Evolutionary conservation across 2,329 filamentous ascomycete genomes (phyloP).

Genomic region (Alternaria sp.): DNA sequence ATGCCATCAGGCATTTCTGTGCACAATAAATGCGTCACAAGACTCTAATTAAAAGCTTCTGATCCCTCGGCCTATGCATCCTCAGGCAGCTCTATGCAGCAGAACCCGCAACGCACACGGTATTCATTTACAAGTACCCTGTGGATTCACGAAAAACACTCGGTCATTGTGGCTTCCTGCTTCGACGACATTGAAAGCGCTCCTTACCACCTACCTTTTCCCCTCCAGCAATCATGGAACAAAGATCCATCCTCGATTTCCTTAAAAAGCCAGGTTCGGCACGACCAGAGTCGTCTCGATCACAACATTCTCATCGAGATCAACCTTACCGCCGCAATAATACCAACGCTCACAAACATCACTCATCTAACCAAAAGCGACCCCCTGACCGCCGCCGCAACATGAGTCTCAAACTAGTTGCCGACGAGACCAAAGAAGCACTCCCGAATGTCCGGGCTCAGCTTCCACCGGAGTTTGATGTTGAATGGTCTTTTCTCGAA

Average conservation of each 20-base stretch:
- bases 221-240: slow-evolving; percentile 26
- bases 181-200: neutral
- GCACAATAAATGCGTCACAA: neutral
- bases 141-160: neutral
- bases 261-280: slow-evolving; percentile 19
- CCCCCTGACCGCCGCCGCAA: slow-evolving; percentile 33
- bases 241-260: slow-evolving; percentile 35
- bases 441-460: slow-evolving; percentile 34
- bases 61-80: neutral
- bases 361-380: slow-evolving; percentile 12
- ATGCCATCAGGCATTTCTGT: neutral
- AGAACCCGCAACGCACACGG: neutral
- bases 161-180: neutral
- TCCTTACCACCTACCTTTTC: neutral
- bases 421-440: slow-evolving; percentile 36
- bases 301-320: slow-evolving; percentile 22
- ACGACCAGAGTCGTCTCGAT: slow-evolving; percentile 11
- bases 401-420: slow-evolving; percentile 33
- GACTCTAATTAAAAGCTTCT: neutral
- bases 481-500: slow-evolving; percentile 28
- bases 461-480: slow-evolving; percentile 26
- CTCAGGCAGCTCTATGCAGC: neutral
- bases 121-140: neutral
- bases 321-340: slow-evolving; percentile 27
- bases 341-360: slow-evolving; percentile 5